Base-by-base conservation (phyloP, 192 early-diverging fungal species). In the Coemansia umbellata region DNA sequence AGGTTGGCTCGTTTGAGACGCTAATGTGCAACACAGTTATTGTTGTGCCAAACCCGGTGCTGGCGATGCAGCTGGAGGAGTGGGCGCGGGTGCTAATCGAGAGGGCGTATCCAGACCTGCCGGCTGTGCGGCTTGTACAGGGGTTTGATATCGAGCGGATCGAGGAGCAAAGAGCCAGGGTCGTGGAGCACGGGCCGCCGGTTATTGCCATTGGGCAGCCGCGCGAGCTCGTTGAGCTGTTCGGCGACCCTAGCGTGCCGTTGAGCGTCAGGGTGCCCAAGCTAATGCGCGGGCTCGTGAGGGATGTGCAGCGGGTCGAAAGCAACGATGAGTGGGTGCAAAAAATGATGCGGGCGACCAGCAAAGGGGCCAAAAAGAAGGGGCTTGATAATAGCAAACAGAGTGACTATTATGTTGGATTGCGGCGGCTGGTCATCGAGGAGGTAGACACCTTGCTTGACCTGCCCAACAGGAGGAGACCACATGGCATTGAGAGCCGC, bases 141-240 rank as follows among this genome's bases (percentile, higher is more conserved):
- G 19, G 72, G 8, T 67, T 68, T 58, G 72, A 68, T 10, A 26
- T 26, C 3, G 24, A 8, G 23, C n/a, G n/a, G n/a, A n/a, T 14
- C 24, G 11, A 52, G 60, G 5, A 61, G 65, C 14, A 4, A 33
- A 10, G 55, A 44, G 15, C n/a, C n/a, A n/a, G n/a, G n/a, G n/a
- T n/a, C n/a, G n/a, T n/a, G n/a, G n/a, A n/a, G n/a, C 72, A 75
- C 11, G 72, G 72, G 5, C 19, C 60, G 39, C 72, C 72, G 2
- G 37, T 41, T 1, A 60, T 75, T 18, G 44, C 47, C 1, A 23
- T 75, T 4, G 72, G 72, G 1, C 67, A 64, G 11, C 60, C 64
- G 0, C 13, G 54, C 1, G 21, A 60, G 11, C 31, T 70, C 0
- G 31, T 63, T 8, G 56, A 70, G 41, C 18, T 62, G 44, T n/a